phyloP scores from a whole-genome alignment of 2,329 filamentous ascomycete species.

The Fusarium sterilihyphosum region DNA sequence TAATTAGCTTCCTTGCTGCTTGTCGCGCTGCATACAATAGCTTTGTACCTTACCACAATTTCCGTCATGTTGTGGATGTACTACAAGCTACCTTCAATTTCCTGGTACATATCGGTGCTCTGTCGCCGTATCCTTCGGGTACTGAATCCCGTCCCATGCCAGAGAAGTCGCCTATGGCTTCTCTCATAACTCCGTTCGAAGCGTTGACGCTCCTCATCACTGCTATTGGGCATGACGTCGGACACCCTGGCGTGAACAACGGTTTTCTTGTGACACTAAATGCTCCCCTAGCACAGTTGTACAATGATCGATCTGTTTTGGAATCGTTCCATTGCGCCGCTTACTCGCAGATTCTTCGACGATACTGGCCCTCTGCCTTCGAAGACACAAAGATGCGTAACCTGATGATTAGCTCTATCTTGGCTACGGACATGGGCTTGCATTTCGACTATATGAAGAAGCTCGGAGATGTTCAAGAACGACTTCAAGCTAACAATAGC shows the following conservation, averaged over 20 bases:
- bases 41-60: conserved; percentile 98
- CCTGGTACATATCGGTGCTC: conserved; percentile 79
- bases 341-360: conserved; percentile 92
- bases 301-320: conserved; percentile 95
- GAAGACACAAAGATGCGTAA: conserved; percentile 82
- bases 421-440: conserved; percentile 96
- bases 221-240: conserved; percentile 97
- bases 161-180: conserved; percentile 72
- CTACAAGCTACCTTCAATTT: conserved; percentile 94
- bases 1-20: conserved; percentile 86
- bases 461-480: conserved; percentile 82
- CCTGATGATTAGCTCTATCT: conserved; percentile 95
- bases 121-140: conserved; percentile 71
- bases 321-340: conserved; percentile 98
- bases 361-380: conserved; percentile 89
- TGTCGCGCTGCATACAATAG: conserved; percentile 95
- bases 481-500: conserved; percentile 72
- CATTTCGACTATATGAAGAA: conserved; percentile 98
- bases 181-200: conserved; percentile 85
- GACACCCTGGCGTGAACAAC: conserved; percentile 97
- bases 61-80: conserved; percentile 95
- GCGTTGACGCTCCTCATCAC: conserved; percentile 89
- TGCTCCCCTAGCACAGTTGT: conserved; percentile 90
- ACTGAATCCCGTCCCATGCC: conserved; percentile 44
- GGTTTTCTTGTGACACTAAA: conserved; percentile 93